Evolutionary conservation across 2,329 filamentous ascomycete species (phyloP), one percentile per base, ranked within the genome.

Genomic region (Hypoxylon sp.): DNA sequence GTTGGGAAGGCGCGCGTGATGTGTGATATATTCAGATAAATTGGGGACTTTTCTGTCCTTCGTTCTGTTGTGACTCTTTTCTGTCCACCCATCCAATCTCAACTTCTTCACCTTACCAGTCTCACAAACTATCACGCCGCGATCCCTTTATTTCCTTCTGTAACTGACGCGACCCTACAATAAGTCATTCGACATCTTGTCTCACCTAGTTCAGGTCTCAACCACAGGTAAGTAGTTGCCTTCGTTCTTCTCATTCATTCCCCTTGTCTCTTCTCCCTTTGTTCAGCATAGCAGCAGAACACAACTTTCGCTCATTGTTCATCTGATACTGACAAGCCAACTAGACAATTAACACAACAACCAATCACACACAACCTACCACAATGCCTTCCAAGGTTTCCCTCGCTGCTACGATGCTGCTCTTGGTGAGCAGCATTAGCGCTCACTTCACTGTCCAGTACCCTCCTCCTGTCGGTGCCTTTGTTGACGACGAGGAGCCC

Each of bases 401-500:
- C 31, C 64, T 83, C 39, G 71, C 81, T 9, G 48, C 72, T 39
- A 66, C 76, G 19, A 54, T 74, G 48, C 69, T 81, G 57, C 75
- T 82, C 53, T 76, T 86, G 66, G 78, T 80, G 66, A 76, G 81
- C 66, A 64, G 82, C 53, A 78, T 81, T 67, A 78, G 79, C 52
- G 85, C 86, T 55, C 88, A 90, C 78, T 90, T 90, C 81, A 78
- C 80, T 33, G 80, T 90, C 74, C 76, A 81, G 66, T 82, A 76
- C 80, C 88, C 79, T 52, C 68, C 70, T 1, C 79, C 84, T 35
- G 81, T 88, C 64, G 86, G 85, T 46, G 78, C 80, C 72, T 82
- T 84, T 67, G 78, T 85, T 65, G 84, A 86, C 51, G 80, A 84
- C 37, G 77, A 81, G 31, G 81, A 87, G 66, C 76, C 63, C 73